Base-by-base conservation (phyloP, 1,139 yeast genomes). In the Magnusiomyces paraingens region DNA sequence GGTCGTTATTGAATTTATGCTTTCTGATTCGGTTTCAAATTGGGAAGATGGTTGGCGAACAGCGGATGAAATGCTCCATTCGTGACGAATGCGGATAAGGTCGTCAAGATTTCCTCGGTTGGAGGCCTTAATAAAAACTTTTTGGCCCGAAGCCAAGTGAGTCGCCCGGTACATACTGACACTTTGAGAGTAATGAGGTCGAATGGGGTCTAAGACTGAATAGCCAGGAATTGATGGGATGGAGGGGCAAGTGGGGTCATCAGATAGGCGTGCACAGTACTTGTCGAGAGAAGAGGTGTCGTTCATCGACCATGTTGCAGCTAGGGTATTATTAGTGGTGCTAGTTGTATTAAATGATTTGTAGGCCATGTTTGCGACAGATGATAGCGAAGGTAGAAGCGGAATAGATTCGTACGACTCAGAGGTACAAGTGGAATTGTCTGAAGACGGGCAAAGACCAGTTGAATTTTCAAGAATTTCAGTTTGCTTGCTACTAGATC, bases 101-200 rank as follows among this genome's bases (percentile, higher is more conserved):
- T 64, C 67, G 47, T 64, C 67, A 6, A 64, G 57, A 11, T 64
- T 59, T 2, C 65, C 65, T 18, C 60, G 57, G 1, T 59, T 58
- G 6, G 67, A 62, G 15, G 61, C 59, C 41, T 62, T 64, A 15
- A 64, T 54, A 14, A 64, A 55, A 8, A 63, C 65, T 0, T 64
- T 61, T 50, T 60, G 55, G 20, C 52, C 57, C 1, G 62, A 56
- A 1, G 54, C 57, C 32, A 45, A 22, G 40, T 57, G 56, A 3
- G 43, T 51, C 10, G 66, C 60, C n/a, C 67, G 53, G 47, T 61
- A 64, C 63, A 64, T 62, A 53, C 61, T 59, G 49, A 63, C 64
- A 29, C 64, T 57, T 51, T 62, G 58, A 50, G 55, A 55, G 46
- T 61, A 60, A 48, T 58, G 58, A 3, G 66, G 66, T 35, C 61